Evolutionary conservation across 2,329 filamentous ascomycete genomes (phyloP), one percentile per base, ranked within the genome.

Genomic region (Thermoascus crustaceus): DNA sequence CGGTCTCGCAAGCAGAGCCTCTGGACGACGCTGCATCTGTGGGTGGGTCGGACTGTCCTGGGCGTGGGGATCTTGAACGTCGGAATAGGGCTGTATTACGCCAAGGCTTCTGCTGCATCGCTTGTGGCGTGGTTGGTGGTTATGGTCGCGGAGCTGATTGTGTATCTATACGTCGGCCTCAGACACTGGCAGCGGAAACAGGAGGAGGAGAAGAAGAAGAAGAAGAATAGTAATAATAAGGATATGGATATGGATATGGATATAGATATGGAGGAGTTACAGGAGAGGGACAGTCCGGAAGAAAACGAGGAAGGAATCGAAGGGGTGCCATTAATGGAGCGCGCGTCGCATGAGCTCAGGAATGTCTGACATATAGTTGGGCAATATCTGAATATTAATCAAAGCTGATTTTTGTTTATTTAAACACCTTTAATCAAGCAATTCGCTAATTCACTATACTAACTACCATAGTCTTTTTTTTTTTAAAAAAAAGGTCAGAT

Each of bases 11-110:
- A 35, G 23, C 38, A 34, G 23, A 34, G 34, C 9, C 27, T 40
- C 2, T 43, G 34, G 20, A 40, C 38, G n/a, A 30, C 36, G 7
- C 18, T 37, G 2, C 40, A 43, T 14, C 19, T 38, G 11, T 43
- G 40, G 40, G 38, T 43, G 4, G 40, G 40, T 3, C 38, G 40
- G 5, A 34, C 18, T 23, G 26, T 43, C 8, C 32, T 43, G 16
- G 17, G 40, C 8, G 8, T 41, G 6, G 40, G 40, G 8, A 43
- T 35, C 4, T 33, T 43, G 11, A 43, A 43, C 11, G 26, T 43
- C 17, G 40, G 40, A 10, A 24, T 37, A 1, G 40, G 40, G 5
- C 37, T 43, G 38, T 43, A 43, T 32, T 38, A 35, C 19, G 20
- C 37, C 7, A 17, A 35, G 4, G 40, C 34, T 34, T 43, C 40